Evolutionary conservation across 192 early-diverging fungal genomes (phyloP).

Genomic region (Backusella westeae): DNA sequence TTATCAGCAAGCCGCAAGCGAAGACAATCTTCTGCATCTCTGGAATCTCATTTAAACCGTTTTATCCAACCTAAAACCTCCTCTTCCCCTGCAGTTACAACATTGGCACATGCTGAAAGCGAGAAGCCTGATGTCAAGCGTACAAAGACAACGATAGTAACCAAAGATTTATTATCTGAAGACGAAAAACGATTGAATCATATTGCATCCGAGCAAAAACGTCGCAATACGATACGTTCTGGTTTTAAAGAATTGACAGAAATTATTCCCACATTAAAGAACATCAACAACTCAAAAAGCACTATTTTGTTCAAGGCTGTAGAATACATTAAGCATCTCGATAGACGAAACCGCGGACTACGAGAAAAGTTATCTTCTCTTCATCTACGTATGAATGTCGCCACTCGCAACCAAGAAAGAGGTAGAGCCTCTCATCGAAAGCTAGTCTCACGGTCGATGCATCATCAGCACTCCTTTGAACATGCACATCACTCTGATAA

Average conservation of each 20-base stretch:
- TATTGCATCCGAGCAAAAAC: slow-evolving; percentile 73
- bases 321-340: slow-evolving; percentile 61
- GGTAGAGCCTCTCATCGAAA: not conserved
- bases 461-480: slow-evolving; percentile 4
- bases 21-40: not conserved
- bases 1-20: not conserved
- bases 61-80: not conserved
- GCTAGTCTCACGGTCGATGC: not conserved
- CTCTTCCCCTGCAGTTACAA: slow-evolving; percentile 1
- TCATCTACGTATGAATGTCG: slow-evolving; percentile 20
- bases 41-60: not conserved
- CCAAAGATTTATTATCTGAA: slow-evolving; percentile 60
- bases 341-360: slow-evolving; percentile 45
- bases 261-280: slow-evolving; percentile 78
- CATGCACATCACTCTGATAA: not conserved
- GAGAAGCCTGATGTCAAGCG: not conserved
- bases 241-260: slow-evolving; percentile 91
- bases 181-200: slow-evolving; percentile 73
- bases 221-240: slow-evolving; percentile 67
- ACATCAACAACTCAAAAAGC: slow-evolving; percentile 64
- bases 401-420: slow-evolving; percentile 3
- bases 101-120: not conserved
- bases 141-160: not conserved
- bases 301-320: slow-evolving; percentile 69
- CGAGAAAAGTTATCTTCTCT: slow-evolving; percentile 26